phyloP scores from a whole-genome alignment of 2,329 filamentous ascomycete genomes.

The Fusarium torreyae region DNA sequence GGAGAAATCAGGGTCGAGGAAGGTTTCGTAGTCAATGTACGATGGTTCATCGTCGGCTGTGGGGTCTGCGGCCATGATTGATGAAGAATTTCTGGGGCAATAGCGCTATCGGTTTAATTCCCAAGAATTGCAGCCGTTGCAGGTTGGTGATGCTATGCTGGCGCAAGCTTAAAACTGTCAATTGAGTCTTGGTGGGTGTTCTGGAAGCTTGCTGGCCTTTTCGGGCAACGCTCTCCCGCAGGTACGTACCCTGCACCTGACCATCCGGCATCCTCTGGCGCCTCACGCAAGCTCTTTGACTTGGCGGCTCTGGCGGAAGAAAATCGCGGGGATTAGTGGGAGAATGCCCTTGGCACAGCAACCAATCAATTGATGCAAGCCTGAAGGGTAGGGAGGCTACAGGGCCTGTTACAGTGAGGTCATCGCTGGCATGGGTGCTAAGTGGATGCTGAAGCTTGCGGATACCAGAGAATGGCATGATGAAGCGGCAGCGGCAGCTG shows the following conservation, averaged over 20 bases:
- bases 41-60: conserved; percentile 71
- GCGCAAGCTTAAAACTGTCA: conserved; percentile 21
- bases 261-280: not conserved
- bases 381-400: conserved; percentile 2
- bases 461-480: conserved; percentile 1
- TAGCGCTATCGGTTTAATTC: conserved; percentile 1
- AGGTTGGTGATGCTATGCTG: conserved; percentile 22
- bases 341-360: conserved; percentile 23
- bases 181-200: conserved; percentile 32
- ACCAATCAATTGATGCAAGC: conserved; percentile 32
- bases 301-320: conserved; percentile 27
- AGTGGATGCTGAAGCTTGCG: conserved; percentile 12
- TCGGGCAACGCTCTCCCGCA: conserved; percentile 42
- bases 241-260: conserved; percentile 43
- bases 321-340: conserved; percentile 32
- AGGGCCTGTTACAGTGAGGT: conserved; percentile 45
- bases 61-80: conserved; percentile 31
- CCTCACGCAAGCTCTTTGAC: conserved; percentile 23
- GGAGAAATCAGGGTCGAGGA: conserved; percentile 87
- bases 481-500: conserved; percentile 13
- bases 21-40: conserved; percentile 96
- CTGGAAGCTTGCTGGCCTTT: conserved; percentile 51
- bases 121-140: conserved; percentile 12
- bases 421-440: conserved; percentile 41
- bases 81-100: not conserved